Base-by-base conservation (phyloP, 1,139 yeast species). In the Sugiyamaella neomexicana region DNA sequence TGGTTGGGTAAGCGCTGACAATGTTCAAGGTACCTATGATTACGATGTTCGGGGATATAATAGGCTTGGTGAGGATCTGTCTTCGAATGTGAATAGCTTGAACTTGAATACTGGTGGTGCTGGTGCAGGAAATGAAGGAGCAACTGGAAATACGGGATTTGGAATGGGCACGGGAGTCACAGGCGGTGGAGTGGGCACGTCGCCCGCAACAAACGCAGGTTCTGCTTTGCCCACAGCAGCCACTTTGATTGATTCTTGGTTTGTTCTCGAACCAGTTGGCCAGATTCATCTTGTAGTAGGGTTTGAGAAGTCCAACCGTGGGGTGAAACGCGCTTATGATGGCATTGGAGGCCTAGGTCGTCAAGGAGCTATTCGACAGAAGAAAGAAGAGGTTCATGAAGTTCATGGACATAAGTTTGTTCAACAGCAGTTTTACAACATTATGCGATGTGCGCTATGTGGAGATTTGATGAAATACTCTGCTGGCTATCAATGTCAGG, bases 341-440 rank as follows among this genome's bases (percentile, higher is more conserved):
- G 80, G 80, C 52, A 75, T 80, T 71, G 89, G 87, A 16, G 89
- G 89, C 0, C 80, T 93, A 59, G 98, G 97, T 17, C 96, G 99
- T 77, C 97, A 91, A 69, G 98, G 98, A 73, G 99, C 99, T 58
- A 93, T 93, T 62, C 86, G 97, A 66, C 95, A 89, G 72, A 84
- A 89, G 75, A 91, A 91, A 66, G 98, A 91, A 67, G 97, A 91
- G 66, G 89, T 93, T 1, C 89, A 84, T 68, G 97, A 91, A 71
- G 95, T 93, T 66, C 96, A 89, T 68, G 99, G 99, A 12, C 99
- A 93, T 73, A 95, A 89, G 70, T 93, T 93, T 74, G 95, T 89
- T 40, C 97, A 89, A 69, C 93, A 89, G 64, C 97, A 90, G 68
- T 90, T 93, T 68, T 93, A 93, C 78, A 89, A 89, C 64, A 89